phyloP scores from a whole-genome alignment of 2,329 filamentous ascomycete genomes.

The Onygenales sp. region DNA sequence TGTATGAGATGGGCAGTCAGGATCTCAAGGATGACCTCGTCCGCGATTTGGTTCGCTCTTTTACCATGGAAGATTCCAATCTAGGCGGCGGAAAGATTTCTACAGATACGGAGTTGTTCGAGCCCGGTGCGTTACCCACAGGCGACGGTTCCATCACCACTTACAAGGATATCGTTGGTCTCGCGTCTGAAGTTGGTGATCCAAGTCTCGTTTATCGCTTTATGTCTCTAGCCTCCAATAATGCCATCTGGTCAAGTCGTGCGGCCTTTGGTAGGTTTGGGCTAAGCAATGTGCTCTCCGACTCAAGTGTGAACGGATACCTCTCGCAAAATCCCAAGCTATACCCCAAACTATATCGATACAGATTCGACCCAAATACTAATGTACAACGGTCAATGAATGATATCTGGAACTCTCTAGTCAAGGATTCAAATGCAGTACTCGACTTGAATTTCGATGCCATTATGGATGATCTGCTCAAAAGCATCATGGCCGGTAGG shows the following conservation, averaged over 20 bases:
- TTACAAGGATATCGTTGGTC: slow-evolving; percentile 91
- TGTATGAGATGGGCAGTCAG: slow-evolving; percentile 85
- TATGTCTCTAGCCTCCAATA: slow-evolving; percentile 94
- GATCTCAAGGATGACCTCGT: slow-evolving; percentile 73
- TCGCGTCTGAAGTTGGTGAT: slow-evolving; percentile 94
- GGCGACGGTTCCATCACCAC: slow-evolving; percentile 88
- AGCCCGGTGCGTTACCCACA: slow-evolving; percentile 79
- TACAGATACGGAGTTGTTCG: slow-evolving; percentile 85
- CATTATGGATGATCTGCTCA: slow-evolving; percentile 80
- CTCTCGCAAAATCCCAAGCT: slow-evolving; percentile 80
- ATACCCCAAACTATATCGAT: slow-evolving; percentile 89
- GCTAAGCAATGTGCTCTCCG: slow-evolving; percentile 80
- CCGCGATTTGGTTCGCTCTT: slow-evolving; percentile 77
- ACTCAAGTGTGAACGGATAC: slow-evolving; percentile 60
- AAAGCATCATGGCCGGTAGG: slow-evolving; percentile 67
- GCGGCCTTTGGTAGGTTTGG: slow-evolving; percentile 94
- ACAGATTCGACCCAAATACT: slow-evolving; percentile 87
- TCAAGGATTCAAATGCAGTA: slow-evolving; percentile 71
- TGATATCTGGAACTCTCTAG: slow-evolving; percentile 92
- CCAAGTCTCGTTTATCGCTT: slow-evolving; percentile 96
- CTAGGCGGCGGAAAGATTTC: slow-evolving; percentile 69
- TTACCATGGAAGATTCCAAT: slow-evolving; percentile 57
- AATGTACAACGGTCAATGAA: slow-evolving; percentile 95
- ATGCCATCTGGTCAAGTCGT: slow-evolving; percentile 93
- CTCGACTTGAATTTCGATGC: slow-evolving; percentile 75